phyloP scores from a whole-genome alignment of 345 rosid species.

The Cochlearia excelsa region DNA sequence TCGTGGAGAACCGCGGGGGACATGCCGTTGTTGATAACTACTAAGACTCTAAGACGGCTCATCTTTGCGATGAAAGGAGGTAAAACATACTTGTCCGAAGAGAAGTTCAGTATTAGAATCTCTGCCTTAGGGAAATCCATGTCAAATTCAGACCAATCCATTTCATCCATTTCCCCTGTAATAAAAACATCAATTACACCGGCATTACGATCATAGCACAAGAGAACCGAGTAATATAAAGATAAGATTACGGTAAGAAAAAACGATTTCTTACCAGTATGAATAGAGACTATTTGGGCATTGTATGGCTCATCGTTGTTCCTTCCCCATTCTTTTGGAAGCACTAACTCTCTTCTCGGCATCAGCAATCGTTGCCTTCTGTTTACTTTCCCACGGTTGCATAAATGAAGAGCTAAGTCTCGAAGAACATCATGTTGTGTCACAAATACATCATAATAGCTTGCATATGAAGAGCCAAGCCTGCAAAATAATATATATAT shows the following conservation, averaged over 20 bases:
- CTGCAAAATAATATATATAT: constrained; percentile 42
- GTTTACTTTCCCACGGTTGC: constrained; percentile 44
- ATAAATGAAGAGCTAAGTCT: constrained; percentile 73
- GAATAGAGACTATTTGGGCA: constrained; percentile 79
- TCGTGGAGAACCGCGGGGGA: constrained; percentile 51
- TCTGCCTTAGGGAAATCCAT: constrained; percentile 87
- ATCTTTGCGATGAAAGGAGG: constrained; percentile 74
- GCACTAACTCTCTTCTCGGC: constrained; percentile 58
- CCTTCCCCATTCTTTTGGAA: constrained; percentile 88
- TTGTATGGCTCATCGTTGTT: constrained; percentile 51
- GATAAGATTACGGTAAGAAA: not conserved
- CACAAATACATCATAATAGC: constrained; percentile 66
- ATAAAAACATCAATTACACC: constrained; percentile 3
- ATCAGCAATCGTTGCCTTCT: constrained; percentile 55
- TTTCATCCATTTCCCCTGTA: constrained; percentile 72
- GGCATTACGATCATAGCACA: constrained; percentile 1
- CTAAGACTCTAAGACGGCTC: constrained; percentile 75
- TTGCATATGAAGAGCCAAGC: constrained; percentile 61
- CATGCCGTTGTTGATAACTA: constrained; percentile 60
- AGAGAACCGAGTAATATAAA: constrained; percentile 11
- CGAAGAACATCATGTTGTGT: constrained; percentile 90
- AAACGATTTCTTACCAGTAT: constrained; percentile 51
- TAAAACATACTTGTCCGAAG: constrained; percentile 54
- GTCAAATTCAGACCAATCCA: constrained; percentile 64
- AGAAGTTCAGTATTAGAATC: constrained; percentile 71